Conservation (phyloP, 306 rosid genomes). For the Canavalia gladiata region DNA sequence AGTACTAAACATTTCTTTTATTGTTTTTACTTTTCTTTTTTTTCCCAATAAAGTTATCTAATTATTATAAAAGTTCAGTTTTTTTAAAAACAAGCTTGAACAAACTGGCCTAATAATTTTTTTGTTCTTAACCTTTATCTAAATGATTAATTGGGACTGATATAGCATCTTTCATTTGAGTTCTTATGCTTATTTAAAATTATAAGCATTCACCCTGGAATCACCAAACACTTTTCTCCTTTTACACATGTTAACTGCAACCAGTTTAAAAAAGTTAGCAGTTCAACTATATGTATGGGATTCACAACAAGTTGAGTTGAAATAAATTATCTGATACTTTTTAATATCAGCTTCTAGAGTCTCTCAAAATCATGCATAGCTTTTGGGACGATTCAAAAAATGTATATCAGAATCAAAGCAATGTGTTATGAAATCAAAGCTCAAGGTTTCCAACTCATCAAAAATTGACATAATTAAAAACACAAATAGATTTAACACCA, state of each 20-base stretch:
- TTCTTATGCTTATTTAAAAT: slow-evolving; percentile 4
- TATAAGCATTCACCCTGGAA: background rate
- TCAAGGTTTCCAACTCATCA: slow-evolving; percentile 18
- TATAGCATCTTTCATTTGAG: background rate
- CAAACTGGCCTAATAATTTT: background rate
- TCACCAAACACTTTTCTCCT: background rate
- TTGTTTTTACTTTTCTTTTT: background rate
- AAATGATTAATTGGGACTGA: slow-evolving; percentile 13
- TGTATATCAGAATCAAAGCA: background rate
- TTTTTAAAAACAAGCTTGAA: background rate
- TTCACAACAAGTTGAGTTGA: slow-evolving; percentile 20
- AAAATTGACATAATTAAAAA: background rate
- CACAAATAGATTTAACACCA: slow-evolving; percentile 24
- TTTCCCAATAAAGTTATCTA: background rate
- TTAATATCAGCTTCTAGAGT: slow-evolving; percentile 10
- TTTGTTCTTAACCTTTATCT: background rate
- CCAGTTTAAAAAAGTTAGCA: no score
- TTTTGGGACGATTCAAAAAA: background rate
- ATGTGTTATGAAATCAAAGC: background rate
- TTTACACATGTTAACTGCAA: slow-evolving; percentile 3
- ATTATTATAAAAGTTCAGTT: background rate
- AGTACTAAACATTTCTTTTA: background rate
- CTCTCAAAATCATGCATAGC: slow-evolving; percentile 10
- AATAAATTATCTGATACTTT: slow-evolving; percentile 16
- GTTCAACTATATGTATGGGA: background rate